Percentiles rank a stretch among this genome's conserved stretches.
These are phyloP conservation scores for Logfia minima DNA, from an alignment of 129 eudicot species.

Conservation along the genomic window DNA sequence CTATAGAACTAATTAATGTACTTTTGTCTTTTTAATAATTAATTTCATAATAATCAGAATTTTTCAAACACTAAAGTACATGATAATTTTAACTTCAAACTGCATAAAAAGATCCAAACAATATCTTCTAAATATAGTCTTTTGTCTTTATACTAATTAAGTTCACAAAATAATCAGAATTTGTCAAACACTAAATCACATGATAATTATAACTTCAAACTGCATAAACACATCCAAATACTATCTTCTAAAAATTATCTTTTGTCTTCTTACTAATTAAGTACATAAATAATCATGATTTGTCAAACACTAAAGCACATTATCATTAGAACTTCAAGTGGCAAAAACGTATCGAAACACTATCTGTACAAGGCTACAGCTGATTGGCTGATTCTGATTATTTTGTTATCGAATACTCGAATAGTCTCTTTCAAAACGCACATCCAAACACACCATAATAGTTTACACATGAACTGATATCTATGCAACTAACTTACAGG, in stretches of 20 bases:
- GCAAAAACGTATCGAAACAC: background rate
- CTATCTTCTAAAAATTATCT: background rate
- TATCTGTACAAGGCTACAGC: background rate
- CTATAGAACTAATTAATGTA: background rate
- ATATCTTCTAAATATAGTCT: background rate
- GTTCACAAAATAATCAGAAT: background rate
- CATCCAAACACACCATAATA: slow-evolving; percentile 9
- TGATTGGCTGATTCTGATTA: background rate
- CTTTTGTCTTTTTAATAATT: too few species aligned
- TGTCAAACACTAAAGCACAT: background rate
- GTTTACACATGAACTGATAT: slow-evolving; percentile 19
- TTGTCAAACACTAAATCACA: background rate
- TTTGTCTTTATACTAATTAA: too few species aligned
- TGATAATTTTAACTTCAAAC: background rate
- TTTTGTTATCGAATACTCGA: background rate
- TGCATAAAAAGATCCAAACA: background rate
- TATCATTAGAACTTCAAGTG: background rate
- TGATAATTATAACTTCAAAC: background rate
- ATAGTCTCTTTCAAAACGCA: background rate
- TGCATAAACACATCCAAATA: background rate
- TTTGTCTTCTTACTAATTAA: too few species aligned
- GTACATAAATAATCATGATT: background rate
- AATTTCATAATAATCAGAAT: background rate
- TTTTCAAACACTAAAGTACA: background rate
- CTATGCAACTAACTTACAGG: slow-evolving; percentile 46